A percentile compares a stretch with the other conserved stretches of the same genome.
These are phyloP conservation scores for Cicer cuneatum DNA, from an alignment of 306 rosid genomes.

Conservation along the genomic window DNA sequence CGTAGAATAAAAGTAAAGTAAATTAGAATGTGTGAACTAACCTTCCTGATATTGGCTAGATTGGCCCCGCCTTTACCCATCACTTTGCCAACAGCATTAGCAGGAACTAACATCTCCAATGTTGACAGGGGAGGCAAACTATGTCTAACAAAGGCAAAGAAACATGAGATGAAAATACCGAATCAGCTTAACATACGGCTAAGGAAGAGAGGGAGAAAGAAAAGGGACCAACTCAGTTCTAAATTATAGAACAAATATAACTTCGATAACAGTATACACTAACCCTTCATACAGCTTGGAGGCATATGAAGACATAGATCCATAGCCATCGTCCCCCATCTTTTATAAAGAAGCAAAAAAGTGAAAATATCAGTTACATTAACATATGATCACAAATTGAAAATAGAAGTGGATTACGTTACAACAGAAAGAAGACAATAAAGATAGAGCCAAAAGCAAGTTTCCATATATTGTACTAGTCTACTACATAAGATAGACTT, in stretches of 20 bases:
- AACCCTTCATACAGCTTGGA: slow-evolving; percentile 83
- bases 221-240: background rate
- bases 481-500: background rate
- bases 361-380: slow-evolving; percentile 33
- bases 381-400: slow-evolving; percentile 12
- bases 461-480: slow-evolving; percentile 1
- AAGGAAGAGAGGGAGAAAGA: background rate
- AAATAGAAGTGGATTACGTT: background rate
- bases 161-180: slow-evolving; percentile 16
- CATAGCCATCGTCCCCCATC: slow-evolving; percentile 85
- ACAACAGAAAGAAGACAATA: slow-evolving; percentile 7
- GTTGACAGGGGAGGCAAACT: slow-evolving; percentile 71
- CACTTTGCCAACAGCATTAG: slow-evolving; percentile 91
- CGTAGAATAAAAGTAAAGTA: slow-evolving; percentile 1
- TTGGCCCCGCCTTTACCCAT: slow-evolving; percentile 95
- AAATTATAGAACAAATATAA: slow-evolving; percentile 16
- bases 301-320: slow-evolving; percentile 74
- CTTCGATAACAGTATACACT: slow-evolving; percentile 46
- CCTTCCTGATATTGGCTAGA: slow-evolving; percentile 91
- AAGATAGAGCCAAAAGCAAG: slow-evolving; percentile 8
- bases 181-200: slow-evolving; percentile 27
- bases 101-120: slow-evolving; percentile 86
- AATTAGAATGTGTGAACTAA: slow-evolving; percentile 52
- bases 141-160: slow-evolving; percentile 36
- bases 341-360: slow-evolving; percentile 45